phyloP scores from a whole-genome alignment of 805 yeast genomes.

The Priceomyces castillae region DNA sequence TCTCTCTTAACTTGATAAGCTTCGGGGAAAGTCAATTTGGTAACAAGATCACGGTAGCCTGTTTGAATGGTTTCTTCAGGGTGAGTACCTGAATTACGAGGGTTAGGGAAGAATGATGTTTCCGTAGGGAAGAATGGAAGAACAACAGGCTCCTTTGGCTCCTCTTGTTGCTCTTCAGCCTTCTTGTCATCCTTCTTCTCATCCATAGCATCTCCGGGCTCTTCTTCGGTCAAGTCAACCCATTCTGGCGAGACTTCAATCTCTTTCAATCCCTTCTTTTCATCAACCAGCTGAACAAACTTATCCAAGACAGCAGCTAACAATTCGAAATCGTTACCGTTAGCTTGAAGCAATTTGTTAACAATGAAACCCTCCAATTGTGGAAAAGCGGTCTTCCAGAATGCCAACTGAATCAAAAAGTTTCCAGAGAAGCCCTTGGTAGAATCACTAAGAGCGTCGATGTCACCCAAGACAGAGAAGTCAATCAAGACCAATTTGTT shows the following conservation, averaged over 20 bases:
- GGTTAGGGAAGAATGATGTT: conserved; percentile 63
- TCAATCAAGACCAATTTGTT: conserved; percentile 59
- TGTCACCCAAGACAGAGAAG: conserved; percentile 58
- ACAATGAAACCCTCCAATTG: conserved; percentile 63
- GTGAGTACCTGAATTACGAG: conserved; percentile 38
- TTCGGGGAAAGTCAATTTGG: conserved; percentile 76
- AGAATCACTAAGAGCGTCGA: conserved; percentile 47
- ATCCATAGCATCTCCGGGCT: too few relatives aligned
- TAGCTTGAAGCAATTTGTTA: conserved; percentile 74
- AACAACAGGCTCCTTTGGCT: conserved; percentile 15
- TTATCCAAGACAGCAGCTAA: conserved; percentile 69
- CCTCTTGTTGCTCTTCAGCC: conserved; percentile 19
- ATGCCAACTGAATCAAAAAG: conserved; percentile 74
- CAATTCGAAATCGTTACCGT: conserved; percentile 78
- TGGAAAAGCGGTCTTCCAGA: conserved; percentile 73
- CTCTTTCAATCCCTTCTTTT: conserved; percentile 40
- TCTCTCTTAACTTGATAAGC: conserved; percentile 58
- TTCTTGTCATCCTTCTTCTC: conserved; percentile 20
- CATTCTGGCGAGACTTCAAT: conserved; percentile 32
- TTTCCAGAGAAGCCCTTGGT: conserved; percentile 73
- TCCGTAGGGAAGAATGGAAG: conserved; percentile 58
- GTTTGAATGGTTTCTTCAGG: conserved; percentile 41
- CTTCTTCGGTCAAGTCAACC: conserved; percentile 34
- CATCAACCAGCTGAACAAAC: conserved; percentile 57
- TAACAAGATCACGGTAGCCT: conserved; percentile 51